These are phyloP conservation scores for Chaetomiaceae sp. DNA, from an alignment of 2,329 filamentous ascomycete species.

Conservation along the genomic window DNA sequence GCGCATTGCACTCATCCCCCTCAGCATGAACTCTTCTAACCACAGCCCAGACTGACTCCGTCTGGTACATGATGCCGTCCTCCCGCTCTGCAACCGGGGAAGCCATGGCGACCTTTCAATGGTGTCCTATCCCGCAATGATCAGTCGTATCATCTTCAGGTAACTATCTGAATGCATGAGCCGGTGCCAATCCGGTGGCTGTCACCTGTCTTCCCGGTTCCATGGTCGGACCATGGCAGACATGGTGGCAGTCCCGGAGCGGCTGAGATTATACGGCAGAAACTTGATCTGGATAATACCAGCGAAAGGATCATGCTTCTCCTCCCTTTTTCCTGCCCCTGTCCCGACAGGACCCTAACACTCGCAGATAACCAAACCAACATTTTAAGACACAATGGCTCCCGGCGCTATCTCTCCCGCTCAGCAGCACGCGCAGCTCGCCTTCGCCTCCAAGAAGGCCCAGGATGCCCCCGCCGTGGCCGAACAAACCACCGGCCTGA, in stretches of 20 bases:
- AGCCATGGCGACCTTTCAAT: constrained; percentile 24
- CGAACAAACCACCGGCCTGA: constrained; percentile 33
- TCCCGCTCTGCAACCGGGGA: constrained; percentile 1
- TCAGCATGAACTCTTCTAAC: constrained; percentile 6
- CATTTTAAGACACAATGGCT: constrained; percentile 55
- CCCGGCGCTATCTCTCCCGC: constrained; percentile 64
- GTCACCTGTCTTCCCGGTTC: background rate
- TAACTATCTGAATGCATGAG: constrained; percentile 34
- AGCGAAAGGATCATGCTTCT: constrained; percentile 96
- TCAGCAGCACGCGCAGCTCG: constrained; percentile 43
- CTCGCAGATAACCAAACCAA: constrained; percentile 12
- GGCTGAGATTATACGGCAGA: constrained; percentile 39
- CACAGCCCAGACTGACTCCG: constrained; percentile 8
- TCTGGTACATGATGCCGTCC: constrained; percentile 17
- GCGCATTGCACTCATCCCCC: constrained; percentile 6
- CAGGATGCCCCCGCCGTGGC: constrained; percentile 29
- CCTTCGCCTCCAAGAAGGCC: constrained; percentile 43
- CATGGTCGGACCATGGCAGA: background rate
- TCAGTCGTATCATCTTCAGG: constrained; percentile 29
- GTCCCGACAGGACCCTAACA: constrained; percentile 33
- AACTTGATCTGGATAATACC: constrained; percentile 41
- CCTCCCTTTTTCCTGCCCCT: constrained; percentile 33
- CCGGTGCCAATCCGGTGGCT: constrained; percentile 31
- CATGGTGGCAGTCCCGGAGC: constrained; percentile 16
- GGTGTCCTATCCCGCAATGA: constrained; percentile 24